Evolutionary conservation across 805 yeast species (phyloP).

Genomic region (Myxozyma neglecta): DNA sequence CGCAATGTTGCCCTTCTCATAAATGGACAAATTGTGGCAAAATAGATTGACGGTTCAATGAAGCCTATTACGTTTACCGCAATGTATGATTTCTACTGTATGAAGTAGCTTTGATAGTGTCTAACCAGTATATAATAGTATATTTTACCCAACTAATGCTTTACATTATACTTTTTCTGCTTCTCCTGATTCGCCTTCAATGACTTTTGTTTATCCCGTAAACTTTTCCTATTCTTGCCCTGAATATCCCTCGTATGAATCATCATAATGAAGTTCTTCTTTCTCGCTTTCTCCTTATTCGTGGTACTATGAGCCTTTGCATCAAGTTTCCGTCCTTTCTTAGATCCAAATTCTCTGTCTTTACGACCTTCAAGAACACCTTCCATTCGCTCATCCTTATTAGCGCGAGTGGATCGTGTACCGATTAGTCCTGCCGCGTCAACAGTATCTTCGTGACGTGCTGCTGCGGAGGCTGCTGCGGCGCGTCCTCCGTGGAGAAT

Average conservation of each 20-base stretch:
- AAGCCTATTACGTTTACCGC: too few relatives aligned
- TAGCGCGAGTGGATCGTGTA: slow-evolving; percentile 73
- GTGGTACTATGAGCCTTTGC: slow-evolving; percentile 84
- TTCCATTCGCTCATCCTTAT: slow-evolving; percentile 87
- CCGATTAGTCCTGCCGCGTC: slow-evolving; percentile 80
- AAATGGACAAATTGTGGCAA: too few relatives aligned
- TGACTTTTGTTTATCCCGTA: slow-evolving; percentile 86
- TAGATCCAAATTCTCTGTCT: slow-evolving; percentile 87
- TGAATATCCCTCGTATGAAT: slow-evolving; percentile 92
- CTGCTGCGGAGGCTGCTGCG: slow-evolving; percentile 30
- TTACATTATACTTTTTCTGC: slow-evolving; percentile 64
- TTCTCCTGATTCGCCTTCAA: slow-evolving; percentile 81
- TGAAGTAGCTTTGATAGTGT: too few relatives aligned
- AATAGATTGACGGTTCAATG: too few relatives aligned
- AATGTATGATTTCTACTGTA: too few relatives aligned
- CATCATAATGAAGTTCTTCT: slow-evolving; percentile 99
- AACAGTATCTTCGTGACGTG: slow-evolving; percentile 74
- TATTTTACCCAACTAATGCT: slow-evolving; percentile 1
- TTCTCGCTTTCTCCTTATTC: slow-evolving; percentile 91
- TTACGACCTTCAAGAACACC: slow-evolving; percentile 88
- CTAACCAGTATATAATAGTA: too few relatives aligned
- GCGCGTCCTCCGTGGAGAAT: slow-evolving; percentile 55
- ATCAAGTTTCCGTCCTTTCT: slow-evolving; percentile 70
- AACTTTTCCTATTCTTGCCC: slow-evolving; percentile 86
- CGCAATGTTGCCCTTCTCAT: too few relatives aligned